Evolutionary conservation across 139 green algal species (phyloP), one percentile per base, ranked within the genome.

Genomic region (Choricystis sp.): DNA sequence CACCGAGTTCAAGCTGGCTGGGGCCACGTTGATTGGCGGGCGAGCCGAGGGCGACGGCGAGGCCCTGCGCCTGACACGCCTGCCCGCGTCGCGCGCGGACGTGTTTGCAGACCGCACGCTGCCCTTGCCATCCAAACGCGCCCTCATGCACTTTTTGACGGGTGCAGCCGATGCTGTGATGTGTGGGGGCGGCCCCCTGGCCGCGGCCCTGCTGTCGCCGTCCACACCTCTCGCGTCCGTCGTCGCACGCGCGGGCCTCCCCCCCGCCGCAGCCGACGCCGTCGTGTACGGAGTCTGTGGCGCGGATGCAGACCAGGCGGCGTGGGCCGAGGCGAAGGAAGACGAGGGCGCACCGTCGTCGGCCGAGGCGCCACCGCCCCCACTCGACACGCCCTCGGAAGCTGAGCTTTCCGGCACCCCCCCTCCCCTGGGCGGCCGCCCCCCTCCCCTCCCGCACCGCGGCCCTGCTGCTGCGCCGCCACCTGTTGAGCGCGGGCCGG

Each of bases 1-100:
- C 69, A 64, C 93, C 21, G 89, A 96, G 64, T 91, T 91, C 74
- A 92, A 90, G 68, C 73, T 83, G 23, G 57, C 89, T 28, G 74
- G 90, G 52, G 75, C 72, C 49, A 83, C 78, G 73, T 84, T 29
- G 0, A n/a, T n/a, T n/a, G n/a, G n/a, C n/a, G n/a, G n/a, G n/a
- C n/a, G n/a, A n/a, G n/a, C n/a, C n/a, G 60, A 22, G 31, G 55
- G 20, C 29, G 27, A n/a, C 14, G 48, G 14, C 57, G 48, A 30
- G 58, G 26, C 4, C 19, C 9, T 48, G 27, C 19, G 29, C 52
- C 30, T 56, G 24, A 2, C 56, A 56, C 66, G 64, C 0, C 79
- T 96, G 27, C 86, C 88, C 22, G 75, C 79, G 21, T 81, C 77
- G 2, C 69, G 81, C 3, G 69, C 81, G 0, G 86, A 93, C 55